phyloP scores from a whole-genome alignment of 768 basidiomycete genomes.

The Calocybe gangraenosa region DNA sequence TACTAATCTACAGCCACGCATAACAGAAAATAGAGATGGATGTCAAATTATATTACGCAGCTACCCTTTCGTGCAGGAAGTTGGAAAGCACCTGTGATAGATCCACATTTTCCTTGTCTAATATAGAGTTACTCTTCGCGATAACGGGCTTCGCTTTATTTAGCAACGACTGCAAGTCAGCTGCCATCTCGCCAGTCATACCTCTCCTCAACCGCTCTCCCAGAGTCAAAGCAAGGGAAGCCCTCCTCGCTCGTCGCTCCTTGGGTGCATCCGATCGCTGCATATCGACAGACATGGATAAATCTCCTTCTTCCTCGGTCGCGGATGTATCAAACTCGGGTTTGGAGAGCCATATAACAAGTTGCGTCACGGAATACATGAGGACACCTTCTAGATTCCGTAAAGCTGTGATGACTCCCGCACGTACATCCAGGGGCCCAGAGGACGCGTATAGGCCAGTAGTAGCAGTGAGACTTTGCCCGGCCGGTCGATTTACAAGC shows the following conservation, averaged over 20 bases:
- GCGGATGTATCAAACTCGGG: slow-evolving; percentile 54
- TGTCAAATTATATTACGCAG: too few species aligned
- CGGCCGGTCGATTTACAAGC: slow-evolving; percentile 57
- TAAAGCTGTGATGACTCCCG: slow-evolving; percentile 53
- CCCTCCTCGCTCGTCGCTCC: slow-evolving; percentile 36
- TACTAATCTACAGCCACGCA: too few species aligned
- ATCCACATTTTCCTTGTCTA: slow-evolving; percentile 47
- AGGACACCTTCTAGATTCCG: slow-evolving; percentile 65
- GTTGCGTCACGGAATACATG: slow-evolving; percentile 71
- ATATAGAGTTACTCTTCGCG: slow-evolving; percentile 48
- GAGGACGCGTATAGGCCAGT: slow-evolving; percentile 23
- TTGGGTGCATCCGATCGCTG: slow-evolving; percentile 19
- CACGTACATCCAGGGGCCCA: slow-evolving; percentile 46
- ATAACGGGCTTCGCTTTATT: slow-evolving; percentile 63
- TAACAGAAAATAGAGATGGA: too few species aligned
- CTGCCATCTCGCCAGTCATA: slow-evolving; percentile 77
- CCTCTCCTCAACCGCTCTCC: slow-evolving; percentile 67
- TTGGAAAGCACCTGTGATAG: slow-evolving; percentile 55
- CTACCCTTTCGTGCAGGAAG: slow-evolving; percentile 64
- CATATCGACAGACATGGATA: slow-evolving; percentile 34
- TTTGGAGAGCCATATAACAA: slow-evolving; percentile 74
- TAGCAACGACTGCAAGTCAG: slow-evolving; percentile 64
- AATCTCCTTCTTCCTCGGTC: slow-evolving; percentile 37
- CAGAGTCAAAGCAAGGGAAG: slow-evolving; percentile 39
- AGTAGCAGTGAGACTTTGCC: slow-evolving; percentile 45